These are phyloP conservation scores for Allium sativum DNA, from an alignment of 106 monocot genomes.

Conservation along the genomic window DNA sequence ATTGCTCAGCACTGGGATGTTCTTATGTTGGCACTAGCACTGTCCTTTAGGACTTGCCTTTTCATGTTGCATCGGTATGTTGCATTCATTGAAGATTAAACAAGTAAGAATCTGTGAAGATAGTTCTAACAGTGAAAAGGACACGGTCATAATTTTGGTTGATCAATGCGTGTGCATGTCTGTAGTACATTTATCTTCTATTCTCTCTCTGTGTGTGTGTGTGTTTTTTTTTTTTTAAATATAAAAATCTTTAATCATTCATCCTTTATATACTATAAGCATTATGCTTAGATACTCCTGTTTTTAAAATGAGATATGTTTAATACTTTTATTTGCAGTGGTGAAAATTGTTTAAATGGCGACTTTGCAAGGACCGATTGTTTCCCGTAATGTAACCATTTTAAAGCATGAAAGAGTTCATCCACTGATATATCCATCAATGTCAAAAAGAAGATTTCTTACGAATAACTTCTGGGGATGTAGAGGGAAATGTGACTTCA, in stretches of 20 bases:
- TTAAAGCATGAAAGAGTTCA: constrained; percentile 13
- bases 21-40: no score
- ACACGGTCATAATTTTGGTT: not conserved
- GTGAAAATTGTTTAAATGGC: constrained; percentile 18
- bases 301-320: not conserved
- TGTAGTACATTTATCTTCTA: not conserved
- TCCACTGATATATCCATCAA: constrained; percentile 3
- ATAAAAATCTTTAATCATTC: not conserved
- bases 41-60: no score
- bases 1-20: no score
- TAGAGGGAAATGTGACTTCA: not conserved
- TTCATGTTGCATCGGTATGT: no score
- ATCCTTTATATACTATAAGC: not conserved
- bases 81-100: no score
- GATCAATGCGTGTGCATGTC: not conserved
- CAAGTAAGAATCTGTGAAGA: not conserved
- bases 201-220: no score
- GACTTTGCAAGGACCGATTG: constrained; percentile 41
- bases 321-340: constrained; percentile 1
- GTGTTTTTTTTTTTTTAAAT: no score
- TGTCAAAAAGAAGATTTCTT: constrained; percentile 10
- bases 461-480: constrained; percentile 35
- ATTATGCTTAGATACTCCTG: not conserved
- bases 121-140: not conserved
- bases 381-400: constrained; percentile 25